These are phyloP conservation scores for Plasmodium billcollinsi DNA, from an alignment of 169 alveolate species.

Conservation along the genomic window DNA sequence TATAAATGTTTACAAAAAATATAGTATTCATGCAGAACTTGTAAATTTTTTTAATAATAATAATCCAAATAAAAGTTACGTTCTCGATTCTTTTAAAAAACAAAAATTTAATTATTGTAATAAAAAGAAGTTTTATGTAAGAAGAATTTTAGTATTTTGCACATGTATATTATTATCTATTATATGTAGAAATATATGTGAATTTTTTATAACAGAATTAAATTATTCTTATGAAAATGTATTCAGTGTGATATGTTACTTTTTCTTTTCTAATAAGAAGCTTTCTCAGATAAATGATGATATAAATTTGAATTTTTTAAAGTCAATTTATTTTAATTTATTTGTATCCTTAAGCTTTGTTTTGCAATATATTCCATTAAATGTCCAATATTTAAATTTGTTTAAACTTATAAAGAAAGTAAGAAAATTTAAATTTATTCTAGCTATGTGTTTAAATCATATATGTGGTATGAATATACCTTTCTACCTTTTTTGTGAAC, in stretches of 20 bases:
- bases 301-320: slow-evolving; percentile 40
- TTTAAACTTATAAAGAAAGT: slow-evolving; percentile 71
- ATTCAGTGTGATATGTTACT: slow-evolving; percentile 34
- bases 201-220: slow-evolving; percentile 53
- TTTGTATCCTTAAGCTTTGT: slow-evolving; percentile 63
- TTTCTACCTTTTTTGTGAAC: slow-evolving; percentile 40
- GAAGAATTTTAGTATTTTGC: slow-evolving; percentile 54
- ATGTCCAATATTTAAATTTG: slow-evolving; percentile 58
- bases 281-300: slow-evolving; percentile 25
- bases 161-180: slow-evolving; percentile 44
- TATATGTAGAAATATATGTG: slow-evolving; percentile 50
- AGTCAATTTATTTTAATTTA: slow-evolving; percentile 67
- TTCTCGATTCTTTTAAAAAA: slow-evolving; percentile 58
- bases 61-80: slow-evolving; percentile 36
- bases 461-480: slow-evolving; percentile 67
- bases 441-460: slow-evolving; percentile 64
- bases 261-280: slow-evolving; percentile 33
- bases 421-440: slow-evolving; percentile 40
- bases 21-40: slow-evolving; percentile 57
- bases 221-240: slow-evolving; percentile 46
- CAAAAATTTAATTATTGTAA: slow-evolving; percentile 55
- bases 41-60: slow-evolving; percentile 63
- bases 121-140: slow-evolving; percentile 42
- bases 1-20: slow-evolving; percentile 67
- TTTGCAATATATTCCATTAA: slow-evolving; percentile 63